A percentile compares a stretch with the other conserved stretches of the same genome.
Evolutionary conservation across 495 filamentous ascomycete species (phyloP).

Genomic region (Trypethelium eluteriae): DNA sequence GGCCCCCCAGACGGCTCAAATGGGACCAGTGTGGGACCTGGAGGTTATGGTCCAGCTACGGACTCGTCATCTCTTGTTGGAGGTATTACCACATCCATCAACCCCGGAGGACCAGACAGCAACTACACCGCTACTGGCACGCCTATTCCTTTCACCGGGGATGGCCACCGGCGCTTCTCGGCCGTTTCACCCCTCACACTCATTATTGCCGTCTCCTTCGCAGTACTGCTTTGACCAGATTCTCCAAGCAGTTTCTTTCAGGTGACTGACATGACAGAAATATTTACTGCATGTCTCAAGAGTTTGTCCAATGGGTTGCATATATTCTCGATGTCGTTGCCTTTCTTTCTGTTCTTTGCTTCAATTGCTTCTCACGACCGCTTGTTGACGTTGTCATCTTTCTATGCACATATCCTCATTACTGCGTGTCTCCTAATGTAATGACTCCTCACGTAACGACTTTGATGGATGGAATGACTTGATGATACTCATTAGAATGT

Average conservation of each 20-base stretch:
- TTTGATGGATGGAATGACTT: neutral
- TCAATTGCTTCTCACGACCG: neutral
- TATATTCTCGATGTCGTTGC: neutral
- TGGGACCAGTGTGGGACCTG: neutral
- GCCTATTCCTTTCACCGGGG: slow-evolving; percentile 1
- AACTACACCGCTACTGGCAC: neutral
- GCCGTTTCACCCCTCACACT: neutral
- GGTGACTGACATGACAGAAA: neutral
- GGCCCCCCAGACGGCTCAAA: neutral
- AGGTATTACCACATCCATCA: neutral
- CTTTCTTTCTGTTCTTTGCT: neutral
- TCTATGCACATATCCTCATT: neutral
- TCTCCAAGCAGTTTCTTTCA: neutral
- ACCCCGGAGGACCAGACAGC: neutral
- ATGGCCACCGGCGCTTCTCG: neutral
- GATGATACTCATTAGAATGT: neutral
- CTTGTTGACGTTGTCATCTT: neutral
- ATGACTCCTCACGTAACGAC: neutral
- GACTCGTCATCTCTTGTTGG: neutral
- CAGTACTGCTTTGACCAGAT: neutral
- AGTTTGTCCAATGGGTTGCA: neutral
- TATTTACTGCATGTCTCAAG: slow-evolving; percentile 1
- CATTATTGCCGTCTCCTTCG: neutral
- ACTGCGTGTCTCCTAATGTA: neutral
- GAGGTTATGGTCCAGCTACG: neutral